phyloP scores from a whole-genome alignment of 2,329 filamentous ascomycete genomes.

The Didymella pinodella region DNA sequence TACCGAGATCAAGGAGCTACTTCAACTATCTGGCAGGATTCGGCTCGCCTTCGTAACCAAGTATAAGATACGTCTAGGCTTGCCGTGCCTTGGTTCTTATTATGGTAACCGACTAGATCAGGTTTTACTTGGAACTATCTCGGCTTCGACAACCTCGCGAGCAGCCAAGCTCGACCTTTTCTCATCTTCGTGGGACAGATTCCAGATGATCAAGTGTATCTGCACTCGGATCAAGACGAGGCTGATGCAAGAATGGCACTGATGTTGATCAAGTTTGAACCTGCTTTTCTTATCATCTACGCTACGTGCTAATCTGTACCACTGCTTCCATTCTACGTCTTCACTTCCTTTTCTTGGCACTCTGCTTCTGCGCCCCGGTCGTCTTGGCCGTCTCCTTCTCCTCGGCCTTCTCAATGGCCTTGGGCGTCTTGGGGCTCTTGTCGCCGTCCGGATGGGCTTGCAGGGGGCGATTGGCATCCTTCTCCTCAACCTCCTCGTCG shows the following conservation, averaged over 20 bases:
- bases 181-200: too few species aligned
- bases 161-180: too few species aligned
- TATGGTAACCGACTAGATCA: neutral
- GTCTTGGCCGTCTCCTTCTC: slow-evolving; percentile 30
- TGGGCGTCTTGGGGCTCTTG: slow-evolving; percentile 36
- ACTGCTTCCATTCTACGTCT: neutral
- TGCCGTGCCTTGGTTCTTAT: neutral
- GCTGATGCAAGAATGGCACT: too few species aligned
- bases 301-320: too few species aligned
- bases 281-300: too few species aligned
- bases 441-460: slow-evolving; percentile 45
- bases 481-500: slow-evolving; percentile 68
- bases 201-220: too few species aligned
- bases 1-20: neutral
- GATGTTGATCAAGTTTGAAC: too few species aligned
- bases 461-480: slow-evolving; percentile 54
- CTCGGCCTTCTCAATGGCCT: slow-evolving; percentile 22
- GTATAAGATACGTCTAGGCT: too few species aligned
- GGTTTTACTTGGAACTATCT: neutral
- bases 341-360: slow-evolving; percentile 46
- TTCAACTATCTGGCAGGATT: too few species aligned
- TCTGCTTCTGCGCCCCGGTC: slow-evolving; percentile 39
- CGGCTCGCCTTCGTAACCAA: too few species aligned
- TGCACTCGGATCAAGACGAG: too few species aligned
- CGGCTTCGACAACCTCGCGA: too few species aligned